Evolutionary conservation across 2,329 filamentous ascomycete species (phyloP).

Genomic region (Thermothelomyces thermophilus): DNA sequence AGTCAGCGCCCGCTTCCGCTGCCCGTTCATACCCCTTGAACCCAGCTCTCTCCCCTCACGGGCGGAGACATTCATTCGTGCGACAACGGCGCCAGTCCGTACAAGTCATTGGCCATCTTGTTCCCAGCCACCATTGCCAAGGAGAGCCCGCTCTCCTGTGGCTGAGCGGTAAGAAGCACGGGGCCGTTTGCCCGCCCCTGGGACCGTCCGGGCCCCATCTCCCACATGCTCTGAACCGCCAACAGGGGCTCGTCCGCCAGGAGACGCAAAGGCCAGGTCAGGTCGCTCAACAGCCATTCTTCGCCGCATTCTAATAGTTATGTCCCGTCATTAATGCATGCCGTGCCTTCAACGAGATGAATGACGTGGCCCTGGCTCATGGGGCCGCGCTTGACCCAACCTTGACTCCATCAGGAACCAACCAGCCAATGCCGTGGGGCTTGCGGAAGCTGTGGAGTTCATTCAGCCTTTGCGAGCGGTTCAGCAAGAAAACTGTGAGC

Average conservation of each 20-base stretch:
- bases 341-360: background rate
- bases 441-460: background rate
- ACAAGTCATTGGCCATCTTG: too few species aligned
- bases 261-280: background rate
- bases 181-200: background rate
- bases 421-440: background rate
- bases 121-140: too few species aligned
- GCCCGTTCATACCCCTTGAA: background rate
- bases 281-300: too few species aligned
- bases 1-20: background rate
- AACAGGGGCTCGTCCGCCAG: background rate
- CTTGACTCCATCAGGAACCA: background rate
- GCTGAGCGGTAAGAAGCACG: background rate
- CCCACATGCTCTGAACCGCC: slow-evolving; percentile 4
- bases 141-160: background rate
- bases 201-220: background rate
- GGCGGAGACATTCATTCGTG: too few species aligned
- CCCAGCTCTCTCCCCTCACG: too few species aligned
- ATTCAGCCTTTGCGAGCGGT: too few species aligned
- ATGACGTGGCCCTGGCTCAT: slow-evolving; percentile 11
- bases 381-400: background rate
- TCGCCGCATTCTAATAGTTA: too few species aligned
- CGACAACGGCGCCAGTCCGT: background rate
- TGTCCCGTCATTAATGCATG: too few species aligned
- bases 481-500: too few species aligned